These are phyloP conservation scores for Ceratobasidium sp. DNA, from an alignment of 1,284 basidiomycete genomes.

Conservation along the genomic window DNA sequence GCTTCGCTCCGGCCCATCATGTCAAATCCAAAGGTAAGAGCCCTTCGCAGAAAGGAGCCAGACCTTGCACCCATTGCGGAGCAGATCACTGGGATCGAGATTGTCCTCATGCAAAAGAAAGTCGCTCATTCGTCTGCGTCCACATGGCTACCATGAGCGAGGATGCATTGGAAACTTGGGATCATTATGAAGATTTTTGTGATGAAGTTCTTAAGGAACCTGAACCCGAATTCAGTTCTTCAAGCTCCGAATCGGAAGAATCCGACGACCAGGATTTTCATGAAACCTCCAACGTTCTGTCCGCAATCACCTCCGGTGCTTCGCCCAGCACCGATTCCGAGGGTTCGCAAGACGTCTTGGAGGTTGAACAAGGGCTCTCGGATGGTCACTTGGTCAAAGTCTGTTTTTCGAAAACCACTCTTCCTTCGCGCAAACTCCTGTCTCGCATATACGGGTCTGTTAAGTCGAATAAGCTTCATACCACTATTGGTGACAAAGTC, in stretches of 20 bases:
- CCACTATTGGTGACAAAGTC: background rate
- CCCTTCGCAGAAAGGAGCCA: slow-evolving; percentile 53
- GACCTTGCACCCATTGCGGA: slow-evolving; percentile 59
- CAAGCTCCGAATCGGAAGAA: background rate
- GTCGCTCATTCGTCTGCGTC: slow-evolving; percentile 48
- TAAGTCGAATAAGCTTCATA: too few relatives aligned
- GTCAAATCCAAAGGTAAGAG: slow-evolving; percentile 54
- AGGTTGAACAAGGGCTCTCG: background rate
- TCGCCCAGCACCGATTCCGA: background rate
- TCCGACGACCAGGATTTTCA: slow-evolving; percentile 9
- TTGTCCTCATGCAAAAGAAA: slow-evolving; percentile 52
- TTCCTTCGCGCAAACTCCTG: background rate
- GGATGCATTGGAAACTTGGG: slow-evolving; percentile 51
- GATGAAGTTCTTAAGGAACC: background rate
- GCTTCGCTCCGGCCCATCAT: slow-evolving; percentile 55
- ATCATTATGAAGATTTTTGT: slow-evolving; percentile 52
- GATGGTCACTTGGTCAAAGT: background rate
- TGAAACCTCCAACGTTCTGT: background rate
- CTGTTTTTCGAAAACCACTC: background rate
- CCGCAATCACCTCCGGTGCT: background rate
- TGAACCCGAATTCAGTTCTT: background rate
- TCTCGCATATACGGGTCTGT: background rate
- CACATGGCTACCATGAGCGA: slow-evolving; percentile 45
- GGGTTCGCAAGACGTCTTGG: slow-evolving; percentile 14
- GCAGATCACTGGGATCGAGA: slow-evolving; percentile 58